phyloP scores from a whole-genome alignment of 2,329 filamentous ascomycete genomes.

The Fusarium pilosicola region DNA sequence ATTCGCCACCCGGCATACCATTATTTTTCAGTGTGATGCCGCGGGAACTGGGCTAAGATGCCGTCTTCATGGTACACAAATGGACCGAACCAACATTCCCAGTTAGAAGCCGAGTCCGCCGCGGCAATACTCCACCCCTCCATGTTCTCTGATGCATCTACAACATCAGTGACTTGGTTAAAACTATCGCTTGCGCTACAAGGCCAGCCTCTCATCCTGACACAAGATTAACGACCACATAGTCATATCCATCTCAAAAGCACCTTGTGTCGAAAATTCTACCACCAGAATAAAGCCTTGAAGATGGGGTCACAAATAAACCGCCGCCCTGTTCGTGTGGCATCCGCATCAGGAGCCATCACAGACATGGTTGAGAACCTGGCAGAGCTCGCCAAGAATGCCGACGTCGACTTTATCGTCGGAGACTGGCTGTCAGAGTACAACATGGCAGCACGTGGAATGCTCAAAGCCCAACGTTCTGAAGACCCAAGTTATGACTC shows the following conservation, averaged over 20 bases:
- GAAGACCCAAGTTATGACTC: rapidly evolving
- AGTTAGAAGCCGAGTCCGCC: no score
- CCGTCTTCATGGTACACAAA: neutral
- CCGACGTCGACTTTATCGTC: neutral
- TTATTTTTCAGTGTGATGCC: neutral
- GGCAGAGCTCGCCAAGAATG: neutral
- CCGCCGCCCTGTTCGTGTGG: neutral
- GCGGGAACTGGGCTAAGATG: neutral
- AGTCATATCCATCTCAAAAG: no score
- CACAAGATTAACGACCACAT: no score
- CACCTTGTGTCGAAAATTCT: no score
- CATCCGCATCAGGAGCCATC: neutral
- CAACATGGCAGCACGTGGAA: neutral
- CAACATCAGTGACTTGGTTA: no score
- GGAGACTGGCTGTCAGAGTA: neutral
- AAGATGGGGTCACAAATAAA: neutral
- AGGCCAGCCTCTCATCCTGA: neutral
- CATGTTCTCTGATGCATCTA: no score
- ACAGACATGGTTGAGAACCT: neutral
- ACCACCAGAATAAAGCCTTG: no score
- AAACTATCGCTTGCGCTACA: no score
- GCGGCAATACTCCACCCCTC: neutral
- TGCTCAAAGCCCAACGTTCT: neutral
- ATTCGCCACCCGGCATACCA: neutral
- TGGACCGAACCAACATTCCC: neutral